Conservation (phyloP, 2,329 filamentous ascomycete genomes). For the Thielaviopsis punctulata region DNA sequence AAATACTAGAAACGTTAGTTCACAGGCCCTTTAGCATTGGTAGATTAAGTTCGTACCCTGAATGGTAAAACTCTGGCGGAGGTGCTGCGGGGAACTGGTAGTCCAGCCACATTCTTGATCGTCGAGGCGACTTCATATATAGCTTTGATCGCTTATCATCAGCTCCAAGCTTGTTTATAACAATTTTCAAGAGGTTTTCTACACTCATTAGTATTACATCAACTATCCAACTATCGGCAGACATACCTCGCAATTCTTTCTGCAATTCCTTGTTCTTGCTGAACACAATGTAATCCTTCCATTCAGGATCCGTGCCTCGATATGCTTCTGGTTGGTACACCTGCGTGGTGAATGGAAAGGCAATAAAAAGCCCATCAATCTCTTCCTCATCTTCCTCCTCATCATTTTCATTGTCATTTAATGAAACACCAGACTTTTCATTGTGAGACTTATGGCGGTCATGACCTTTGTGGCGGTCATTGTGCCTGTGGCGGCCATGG, state of each 20-base stretch:
- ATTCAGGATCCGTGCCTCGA: constrained; percentile 42
- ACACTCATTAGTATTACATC: background rate
- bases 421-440: constrained; percentile 23
- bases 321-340: constrained; percentile 33
- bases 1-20: constrained; percentile 2
- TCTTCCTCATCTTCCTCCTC: constrained; percentile 27
- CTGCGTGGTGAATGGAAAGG: constrained; percentile 41
- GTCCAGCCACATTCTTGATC: constrained; percentile 8
- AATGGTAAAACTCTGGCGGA: constrained; percentile 7
- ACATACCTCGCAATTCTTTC: constrained; percentile 24
- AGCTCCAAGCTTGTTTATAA: constrained; percentile 7
- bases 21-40: background rate
- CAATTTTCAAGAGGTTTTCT: constrained; percentile 6
- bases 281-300: constrained; percentile 41
- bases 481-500: background rate
- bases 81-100: constrained; percentile 8
- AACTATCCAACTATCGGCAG: background rate
- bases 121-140: constrained; percentile 6
- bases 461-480: background rate
- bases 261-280: constrained; percentile 33
- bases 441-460: background rate
- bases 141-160: constrained; percentile 9
- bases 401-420: constrained; percentile 9
- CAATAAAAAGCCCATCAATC: constrained; percentile 36
- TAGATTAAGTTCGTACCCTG: constrained; percentile 1